Percentiles rank a stretch among this genome's conserved stretches.
Evolutionary conservation across 2,329 filamentous ascomycete genomes (phyloP).

Genomic region (Trichoderma simmonsii): DNA sequence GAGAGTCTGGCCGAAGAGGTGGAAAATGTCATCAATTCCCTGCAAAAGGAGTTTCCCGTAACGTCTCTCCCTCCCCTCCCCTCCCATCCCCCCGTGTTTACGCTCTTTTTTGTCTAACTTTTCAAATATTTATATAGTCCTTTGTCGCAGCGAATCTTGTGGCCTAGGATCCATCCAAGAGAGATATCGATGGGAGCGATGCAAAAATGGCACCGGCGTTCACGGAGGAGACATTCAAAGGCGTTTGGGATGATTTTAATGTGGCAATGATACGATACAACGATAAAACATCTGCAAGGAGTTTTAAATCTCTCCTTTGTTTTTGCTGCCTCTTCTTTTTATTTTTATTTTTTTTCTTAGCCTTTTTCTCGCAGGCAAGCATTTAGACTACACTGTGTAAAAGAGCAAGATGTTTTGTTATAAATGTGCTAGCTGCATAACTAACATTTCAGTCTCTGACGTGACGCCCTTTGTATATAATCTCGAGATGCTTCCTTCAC

Average conservation of each 20-base stretch:
- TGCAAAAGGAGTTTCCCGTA: slow-evolving; percentile 77
- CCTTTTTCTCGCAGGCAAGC: slow-evolving; percentile 30
- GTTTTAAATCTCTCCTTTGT: not conserved
- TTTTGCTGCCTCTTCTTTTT: not conserved
- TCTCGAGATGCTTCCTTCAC: not conserved
- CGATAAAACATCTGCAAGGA: not conserved
- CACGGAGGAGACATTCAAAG: not conserved
- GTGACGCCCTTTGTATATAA: not conserved
- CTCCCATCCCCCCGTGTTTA: not conserved
- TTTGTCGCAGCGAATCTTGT: slow-evolving; percentile 56
- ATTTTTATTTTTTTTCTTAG: slow-evolving; percentile 30
- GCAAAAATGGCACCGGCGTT: not conserved
- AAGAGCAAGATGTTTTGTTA: not conserved
- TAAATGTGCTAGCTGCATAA: not conserved
- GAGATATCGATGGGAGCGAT: not conserved
- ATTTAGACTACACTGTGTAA: not conserved
- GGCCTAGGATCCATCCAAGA: slow-evolving; percentile 25
- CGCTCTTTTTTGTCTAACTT: too few species aligned
- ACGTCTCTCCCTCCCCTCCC: slow-evolving; percentile 16
- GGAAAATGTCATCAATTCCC: slow-evolving; percentile 76
- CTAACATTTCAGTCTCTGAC: not conserved
- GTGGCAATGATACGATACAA: not conserved
- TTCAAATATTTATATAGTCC: slow-evolving; percentile 36
- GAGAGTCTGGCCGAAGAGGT: slow-evolving; percentile 84
- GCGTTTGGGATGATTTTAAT: slow-evolving; percentile 13